These are phyloP conservation scores for Urochloa ruziziensis DNA, from an alignment of 176 grass and related monocot species.

Conservation along the genomic window DNA sequence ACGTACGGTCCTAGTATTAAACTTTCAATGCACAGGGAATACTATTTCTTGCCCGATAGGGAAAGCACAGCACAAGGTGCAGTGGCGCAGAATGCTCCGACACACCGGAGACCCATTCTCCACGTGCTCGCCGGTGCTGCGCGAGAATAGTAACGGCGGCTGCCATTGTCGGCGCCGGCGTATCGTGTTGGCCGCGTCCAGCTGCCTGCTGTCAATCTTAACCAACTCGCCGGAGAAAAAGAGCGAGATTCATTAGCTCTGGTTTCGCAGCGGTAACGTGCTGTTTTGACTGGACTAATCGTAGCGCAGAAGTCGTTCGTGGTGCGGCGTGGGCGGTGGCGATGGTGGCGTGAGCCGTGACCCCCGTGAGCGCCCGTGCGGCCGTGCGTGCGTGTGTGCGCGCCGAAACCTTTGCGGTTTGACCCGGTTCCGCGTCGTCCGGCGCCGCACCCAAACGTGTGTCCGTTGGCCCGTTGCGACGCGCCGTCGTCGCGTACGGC, in stretches of 20 bases:
- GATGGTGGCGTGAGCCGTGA: conserved; percentile 14
- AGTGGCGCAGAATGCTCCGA: too few relatives aligned
- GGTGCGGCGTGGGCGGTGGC: background rate
- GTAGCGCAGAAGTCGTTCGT: background rate
- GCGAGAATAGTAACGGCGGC: background rate
- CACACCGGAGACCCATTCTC: too few relatives aligned
- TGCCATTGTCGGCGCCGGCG: too few relatives aligned
- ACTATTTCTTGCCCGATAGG: background rate
- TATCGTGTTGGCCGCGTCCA: background rate
- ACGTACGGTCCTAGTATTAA: background rate
- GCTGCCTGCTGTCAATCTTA: too few relatives aligned
- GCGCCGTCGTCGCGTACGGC: background rate
- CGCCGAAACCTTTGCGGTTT: too few relatives aligned
- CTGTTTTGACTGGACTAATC: too few relatives aligned
- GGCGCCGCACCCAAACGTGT: background rate
- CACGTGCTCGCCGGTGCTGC: background rate
- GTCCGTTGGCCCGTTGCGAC: too few relatives aligned
- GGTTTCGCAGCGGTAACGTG: too few relatives aligned
- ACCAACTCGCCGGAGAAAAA: too few relatives aligned
- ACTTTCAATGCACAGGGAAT: background rate
- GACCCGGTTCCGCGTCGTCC: conserved; percentile 8
- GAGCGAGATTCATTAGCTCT: too few relatives aligned
- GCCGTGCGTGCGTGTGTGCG: too few relatives aligned
- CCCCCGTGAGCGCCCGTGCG: background rate
- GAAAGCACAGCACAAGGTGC: too few relatives aligned